Base-by-base conservation (phyloP, 306 rosid species). In the Abrus precatorius region DNA sequence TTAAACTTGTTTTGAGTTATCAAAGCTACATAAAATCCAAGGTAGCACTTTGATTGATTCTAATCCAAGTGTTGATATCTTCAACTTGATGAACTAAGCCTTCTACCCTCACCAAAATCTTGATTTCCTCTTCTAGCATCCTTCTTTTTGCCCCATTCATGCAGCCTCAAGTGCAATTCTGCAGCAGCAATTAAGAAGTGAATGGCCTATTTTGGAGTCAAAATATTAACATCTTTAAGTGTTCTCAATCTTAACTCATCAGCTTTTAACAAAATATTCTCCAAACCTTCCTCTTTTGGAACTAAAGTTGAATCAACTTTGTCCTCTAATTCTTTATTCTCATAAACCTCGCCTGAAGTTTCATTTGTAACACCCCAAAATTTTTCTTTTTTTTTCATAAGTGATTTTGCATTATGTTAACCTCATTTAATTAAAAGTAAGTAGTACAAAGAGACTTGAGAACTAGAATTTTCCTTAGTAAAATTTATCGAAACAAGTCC, bases 111-210 rank as follows among this genome's bases (percentile, higher is more conserved):
- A 14, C 40, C 72, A 36, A 10, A 5, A 67, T 41, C 72, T 20
- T 28, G 56, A 59, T 41, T 40, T 0, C 62, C 47, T 60, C 53
- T 80, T 45, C 55, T 82, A 0, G 86, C 85, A 56, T 90, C 91
- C 49, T 62, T 84, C 82, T 76, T 86, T 78, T 33, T 73, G 0
- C 92, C 92, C 97, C 92, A 89, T 0, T 92, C 91, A 68, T 92
- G 97, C 3, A 92, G 2, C 86, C 94, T 86, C 78, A 82, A 55
- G 63, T 88, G 88, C 61, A 88, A 57, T 67, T 88, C 97, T 2
- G 90, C 92, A 63, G 94, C 89, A 29, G 90, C 86, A 76, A 91
- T 91, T 60, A 91, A 77, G 85, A 89, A 89, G 28, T 93, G 87
- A 1, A 88, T 72, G 1, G 84, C 86, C 54, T 88, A 91, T 27